A percentile compares a stretch with the other conserved stretches of the same genome.
These are phyloP conservation scores for Rosa multiflora DNA, from an alignment of 306 rosid genomes.

Conservation along the genomic window DNA sequence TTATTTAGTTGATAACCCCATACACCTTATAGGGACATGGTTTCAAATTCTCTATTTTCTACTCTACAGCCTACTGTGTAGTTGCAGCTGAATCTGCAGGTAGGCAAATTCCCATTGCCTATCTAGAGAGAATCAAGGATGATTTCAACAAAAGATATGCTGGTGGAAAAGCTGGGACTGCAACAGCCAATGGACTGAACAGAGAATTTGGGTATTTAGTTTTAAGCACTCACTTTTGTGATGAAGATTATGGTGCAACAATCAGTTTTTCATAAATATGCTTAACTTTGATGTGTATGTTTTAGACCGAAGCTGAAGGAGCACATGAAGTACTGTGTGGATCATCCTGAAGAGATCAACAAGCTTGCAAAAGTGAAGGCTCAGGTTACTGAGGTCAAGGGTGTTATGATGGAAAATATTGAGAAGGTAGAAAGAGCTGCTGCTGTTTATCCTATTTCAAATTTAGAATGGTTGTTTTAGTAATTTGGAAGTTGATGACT, in stretches of 20 bases:
- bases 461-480: no score
- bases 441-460: neutral
- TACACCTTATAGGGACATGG: neutral
- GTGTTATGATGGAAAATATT: slow-evolving; percentile 99
- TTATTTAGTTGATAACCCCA: neutral
- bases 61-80: slow-evolving; percentile 76
- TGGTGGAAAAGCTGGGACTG: slow-evolving; percentile 90
- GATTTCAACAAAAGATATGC: slow-evolving; percentile 78
- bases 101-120: slow-evolving; percentile 87
- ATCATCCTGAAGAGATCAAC: slow-evolving; percentile 95
- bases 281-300: slow-evolving; percentile 19
- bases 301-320: slow-evolving; percentile 80
- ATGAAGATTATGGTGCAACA: neutral
- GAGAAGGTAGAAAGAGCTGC: slow-evolving; percentile 58
- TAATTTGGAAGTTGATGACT: neutral
- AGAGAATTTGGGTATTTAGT: slow-evolving; percentile 79
- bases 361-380: slow-evolving; percentile 97
- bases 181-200: slow-evolving; percentile 57
- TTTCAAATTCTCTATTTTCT: slow-evolving; percentile 20
- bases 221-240: neutral
- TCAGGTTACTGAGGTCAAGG: slow-evolving; percentile 97
- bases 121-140: slow-evolving; percentile 78
- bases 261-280: neutral
- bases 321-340: slow-evolving; percentile 91
- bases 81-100: slow-evolving; percentile 88